phyloP scores from a whole-genome alignment of 192 early-diverging fungal species.

The Rhizophagus prolifer region DNA sequence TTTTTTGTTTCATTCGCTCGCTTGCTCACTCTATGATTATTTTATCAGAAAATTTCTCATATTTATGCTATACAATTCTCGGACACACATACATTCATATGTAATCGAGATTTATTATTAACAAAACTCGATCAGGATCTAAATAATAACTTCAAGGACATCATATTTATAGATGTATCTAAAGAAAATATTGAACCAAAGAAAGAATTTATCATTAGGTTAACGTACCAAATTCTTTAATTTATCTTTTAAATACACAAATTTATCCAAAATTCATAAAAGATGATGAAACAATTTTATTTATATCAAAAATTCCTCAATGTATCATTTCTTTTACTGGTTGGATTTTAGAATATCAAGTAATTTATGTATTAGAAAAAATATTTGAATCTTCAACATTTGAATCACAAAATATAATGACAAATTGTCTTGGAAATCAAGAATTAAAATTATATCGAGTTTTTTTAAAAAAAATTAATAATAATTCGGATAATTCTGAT shows the following conservation, averaged over 20 bases:
- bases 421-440: neutral
- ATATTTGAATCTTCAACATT: no score
- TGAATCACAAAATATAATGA: neutral
- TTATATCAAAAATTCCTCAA: neutral
- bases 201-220: neutral
- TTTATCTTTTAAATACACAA: neutral
- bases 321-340: constrained; percentile 5
- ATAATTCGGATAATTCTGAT: no score
- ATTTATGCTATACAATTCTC: neutral
- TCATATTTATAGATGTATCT: neutral
- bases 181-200: neutral
- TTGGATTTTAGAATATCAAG: constrained; percentile 1
- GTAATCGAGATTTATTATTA: neutral
- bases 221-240: neutral
- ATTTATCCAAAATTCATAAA: neutral
- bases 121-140: neutral
- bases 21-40: no score
- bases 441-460: neutral
- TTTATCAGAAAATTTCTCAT: neutral
- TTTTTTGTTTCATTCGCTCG: no score
- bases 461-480: neutral
- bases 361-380: neutral
- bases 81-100: constrained; percentile 4
- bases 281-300: neutral
- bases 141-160: neutral